Evolutionary conservation across 306 rosid species (phyloP).

Genomic region (Senna siamea): DNA sequence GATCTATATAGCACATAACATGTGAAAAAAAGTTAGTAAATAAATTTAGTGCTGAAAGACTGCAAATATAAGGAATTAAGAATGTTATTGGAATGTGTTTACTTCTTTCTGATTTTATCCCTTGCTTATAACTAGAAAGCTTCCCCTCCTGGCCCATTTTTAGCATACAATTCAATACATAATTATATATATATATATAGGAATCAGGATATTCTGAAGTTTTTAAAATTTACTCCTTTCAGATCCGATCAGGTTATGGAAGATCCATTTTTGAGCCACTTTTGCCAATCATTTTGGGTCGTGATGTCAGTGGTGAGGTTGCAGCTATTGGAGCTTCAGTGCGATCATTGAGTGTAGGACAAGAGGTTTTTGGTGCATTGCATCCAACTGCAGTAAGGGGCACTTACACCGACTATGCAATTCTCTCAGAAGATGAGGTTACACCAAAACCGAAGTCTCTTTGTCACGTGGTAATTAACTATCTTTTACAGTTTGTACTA

Average conservation of each 20-base stretch:
- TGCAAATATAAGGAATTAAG: background rate
- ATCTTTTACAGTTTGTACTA: conserved; percentile 15
- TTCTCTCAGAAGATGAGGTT: conserved; percentile 84
- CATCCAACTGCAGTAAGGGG: conserved; percentile 98
- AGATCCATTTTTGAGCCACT: conserved; percentile 77
- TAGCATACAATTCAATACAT: background rate
- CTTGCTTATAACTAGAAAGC: background rate
- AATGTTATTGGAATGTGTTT: background rate
- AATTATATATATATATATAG: background rate
- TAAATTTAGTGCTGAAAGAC: background rate
- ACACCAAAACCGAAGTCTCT: conserved; percentile 70
- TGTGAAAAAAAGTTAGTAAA: background rate
- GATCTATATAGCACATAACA: background rate
- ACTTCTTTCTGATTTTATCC: background rate
- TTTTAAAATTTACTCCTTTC: conserved; percentile 29
- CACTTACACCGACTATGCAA: conserved; percentile 89
- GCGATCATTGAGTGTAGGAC: conserved; percentile 60
- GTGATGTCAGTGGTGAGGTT: conserved; percentile 95
- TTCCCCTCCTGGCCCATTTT: background rate
- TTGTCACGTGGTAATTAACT: conserved; percentile 79
- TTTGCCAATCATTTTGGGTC: conserved; percentile 87
- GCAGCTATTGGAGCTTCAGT: conserved; percentile 78
- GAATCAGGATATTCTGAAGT: conserved; percentile 1
- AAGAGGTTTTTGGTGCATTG: conserved; percentile 95
- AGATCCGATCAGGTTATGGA: conserved; percentile 96